A percentile compares a stretch with the other conserved stretches of the same genome.
phyloP scores from a whole-genome alignment of 2,329 filamentous ascomycete species.

The Xylariales sp. region DNA sequence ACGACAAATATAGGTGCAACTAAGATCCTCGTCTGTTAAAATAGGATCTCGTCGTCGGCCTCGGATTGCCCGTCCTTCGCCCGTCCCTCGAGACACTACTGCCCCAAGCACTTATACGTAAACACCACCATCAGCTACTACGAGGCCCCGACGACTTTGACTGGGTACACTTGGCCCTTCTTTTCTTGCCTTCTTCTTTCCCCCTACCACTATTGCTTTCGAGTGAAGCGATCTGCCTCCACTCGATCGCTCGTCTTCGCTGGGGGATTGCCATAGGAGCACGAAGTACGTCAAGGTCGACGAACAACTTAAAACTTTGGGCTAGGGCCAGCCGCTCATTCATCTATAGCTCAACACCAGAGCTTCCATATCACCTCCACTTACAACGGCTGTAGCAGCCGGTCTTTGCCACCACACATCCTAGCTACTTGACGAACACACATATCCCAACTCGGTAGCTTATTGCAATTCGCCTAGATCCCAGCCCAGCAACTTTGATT shows the following conservation, averaged over 20 bases:
- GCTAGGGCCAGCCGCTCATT: slow-evolving; percentile 12
- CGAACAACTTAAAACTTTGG: not conserved
- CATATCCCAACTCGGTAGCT: not conserved
- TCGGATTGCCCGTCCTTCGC: not conserved
- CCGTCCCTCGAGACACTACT: not conserved
- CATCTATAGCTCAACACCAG: not conserved
- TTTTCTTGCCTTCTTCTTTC: not conserved
- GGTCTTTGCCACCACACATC: not conserved
- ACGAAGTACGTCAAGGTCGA: not conserved
- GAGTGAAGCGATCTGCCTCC: not conserved
- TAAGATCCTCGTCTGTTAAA: not conserved
- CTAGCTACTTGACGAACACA: not conserved
- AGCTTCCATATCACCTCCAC: not conserved
- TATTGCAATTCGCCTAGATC: not conserved
- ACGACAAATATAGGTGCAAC: slow-evolving; percentile 4
- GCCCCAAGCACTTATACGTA: slow-evolving; percentile 8
- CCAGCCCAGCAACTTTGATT: not conserved
- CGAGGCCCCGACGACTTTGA: slow-evolving; percentile 4
- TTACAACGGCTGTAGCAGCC: slow-evolving; percentile 1
- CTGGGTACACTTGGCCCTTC: not conserved
- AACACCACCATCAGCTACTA: slow-evolving; percentile 8
- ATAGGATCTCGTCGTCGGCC: not conserved
- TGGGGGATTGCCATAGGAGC: slow-evolving; percentile 1
- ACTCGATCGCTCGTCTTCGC: slow-evolving; percentile 1
- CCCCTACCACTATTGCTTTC: not conserved